Evolutionary conservation across 106 monocot species (phyloP).

Genomic region (Dendrobium nobile): DNA sequence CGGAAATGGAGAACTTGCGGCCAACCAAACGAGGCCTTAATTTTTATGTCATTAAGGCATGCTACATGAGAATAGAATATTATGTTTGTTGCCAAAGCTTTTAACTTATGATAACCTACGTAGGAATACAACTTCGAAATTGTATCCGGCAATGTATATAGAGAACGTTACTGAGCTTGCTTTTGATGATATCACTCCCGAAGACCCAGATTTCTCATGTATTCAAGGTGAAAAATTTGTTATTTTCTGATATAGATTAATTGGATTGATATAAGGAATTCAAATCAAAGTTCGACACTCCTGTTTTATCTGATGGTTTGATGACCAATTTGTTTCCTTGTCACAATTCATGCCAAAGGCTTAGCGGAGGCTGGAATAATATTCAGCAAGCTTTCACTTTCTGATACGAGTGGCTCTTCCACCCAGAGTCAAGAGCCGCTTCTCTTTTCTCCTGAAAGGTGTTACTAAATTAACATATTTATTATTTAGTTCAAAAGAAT

Average conservation of each 20-base stretch:
- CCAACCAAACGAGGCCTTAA: not conserved
- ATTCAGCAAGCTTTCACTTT: conserved; percentile 71
- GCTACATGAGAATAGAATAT: not conserved
- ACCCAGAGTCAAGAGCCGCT: conserved; percentile 20
- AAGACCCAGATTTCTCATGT: conserved; percentile 79
- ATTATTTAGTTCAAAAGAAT: conserved; percentile 1
- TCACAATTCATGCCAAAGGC: conserved; percentile 15
- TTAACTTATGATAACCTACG: conserved; percentile 12
- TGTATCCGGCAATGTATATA: conserved; percentile 98
- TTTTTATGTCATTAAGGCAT: not conserved
- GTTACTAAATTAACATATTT: not conserved
- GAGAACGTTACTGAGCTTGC: conserved; percentile 95
- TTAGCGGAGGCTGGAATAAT: conserved; percentile 98
- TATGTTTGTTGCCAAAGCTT: not conserved
- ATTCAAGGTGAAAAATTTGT: conserved; percentile 70
- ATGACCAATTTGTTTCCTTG: not conserved
- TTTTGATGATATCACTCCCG: conserved; percentile 91
- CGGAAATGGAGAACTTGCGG: too few species aligned
- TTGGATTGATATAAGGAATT: not conserved
- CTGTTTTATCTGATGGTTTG: not conserved
- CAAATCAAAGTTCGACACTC: not conserved
- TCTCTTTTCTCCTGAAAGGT: conserved; percentile 80
- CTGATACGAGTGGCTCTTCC: conserved; percentile 26
- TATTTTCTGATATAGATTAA: not conserved
- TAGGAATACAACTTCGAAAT: conserved; percentile 81